Base-by-base conservation (phyloP, 2,329 filamentous ascomycete species). In the Penicillium sp. region DNA sequence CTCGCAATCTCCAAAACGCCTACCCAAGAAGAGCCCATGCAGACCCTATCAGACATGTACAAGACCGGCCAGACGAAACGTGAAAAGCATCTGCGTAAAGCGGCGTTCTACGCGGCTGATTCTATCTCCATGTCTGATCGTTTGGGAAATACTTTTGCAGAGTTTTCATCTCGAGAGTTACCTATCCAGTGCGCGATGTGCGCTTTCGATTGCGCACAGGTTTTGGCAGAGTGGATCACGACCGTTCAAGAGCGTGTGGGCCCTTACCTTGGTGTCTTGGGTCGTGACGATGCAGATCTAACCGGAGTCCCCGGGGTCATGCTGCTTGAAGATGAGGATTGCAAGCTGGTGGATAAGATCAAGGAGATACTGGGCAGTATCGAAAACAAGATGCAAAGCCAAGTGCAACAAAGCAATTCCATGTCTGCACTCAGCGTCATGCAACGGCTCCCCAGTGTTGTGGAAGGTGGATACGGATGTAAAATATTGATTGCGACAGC, bases 241-340 rank as follows among this genome's bases (percentile, higher is more conserved):
- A 94, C 92, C 1, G 84, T 97, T 3, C 94, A 99, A 72, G 92
- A 97, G 67, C 88, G 94, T 8, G 89, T 97, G n/a, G 93, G 93
- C 0, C 86, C 86, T 4, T 96, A 94, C 65, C 74, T 97, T 5
- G 93, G 93, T 4, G 85, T 97, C 5, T 81, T 97, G 1, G 93
- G 93, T 11, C 87, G 88, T 54, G 89, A 96, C 59, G 83, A 88
- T 0, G 84, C 94, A 32, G 91, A 97, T 64, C 81, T 90, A 48
- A 79, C 81, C 0, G 87, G 92, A 62, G 89, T 96, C 7, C 91
- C 92, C 2, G 90, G 88, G 2, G 88, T 96, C 53, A 91, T 97
- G 85, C 82, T 97, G 4, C 80, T 97, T 1, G 92, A 97, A 66
- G 90, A 94, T 16, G 93, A 97, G 68, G 93, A 99, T 62, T 83